These are phyloP conservation scores for Aureobasidium melanogenum DNA, from an alignment of 2,329 filamentous ascomycete genomes.

Conservation along the genomic window DNA sequence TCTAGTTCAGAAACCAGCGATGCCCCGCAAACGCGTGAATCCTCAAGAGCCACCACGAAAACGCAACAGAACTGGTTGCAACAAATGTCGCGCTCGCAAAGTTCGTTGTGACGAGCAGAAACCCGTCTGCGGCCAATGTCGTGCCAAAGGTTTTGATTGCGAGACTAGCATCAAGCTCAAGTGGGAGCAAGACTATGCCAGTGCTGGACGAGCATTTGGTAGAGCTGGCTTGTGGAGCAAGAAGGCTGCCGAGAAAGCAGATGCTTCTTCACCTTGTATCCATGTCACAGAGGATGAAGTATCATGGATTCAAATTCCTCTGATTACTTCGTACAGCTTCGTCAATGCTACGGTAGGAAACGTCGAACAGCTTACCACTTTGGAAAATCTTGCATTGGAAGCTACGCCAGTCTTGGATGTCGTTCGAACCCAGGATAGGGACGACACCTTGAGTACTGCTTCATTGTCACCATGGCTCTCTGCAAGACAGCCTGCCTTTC, in stretches of 20 bases:
- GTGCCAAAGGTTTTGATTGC: slow-evolving; percentile 28
- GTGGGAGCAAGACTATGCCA: slow-evolving; percentile 31
- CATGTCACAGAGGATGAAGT: slow-evolving; percentile 12
- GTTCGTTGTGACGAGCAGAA: slow-evolving; percentile 33
- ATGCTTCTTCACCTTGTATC: slow-evolving; percentile 10
- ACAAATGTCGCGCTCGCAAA: slow-evolving; percentile 32
- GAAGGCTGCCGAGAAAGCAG: slow-evolving; percentile 10
- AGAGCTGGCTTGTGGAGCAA: slow-evolving; percentile 34
- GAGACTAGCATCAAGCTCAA: slow-evolving; percentile 22
- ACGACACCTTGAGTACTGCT: slow-evolving; percentile 2
- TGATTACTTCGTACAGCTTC: slow-evolving; percentile 19
- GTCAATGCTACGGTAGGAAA: slow-evolving; percentile 17
- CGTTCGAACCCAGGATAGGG: not conserved
- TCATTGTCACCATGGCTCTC: slow-evolving; percentile 12
- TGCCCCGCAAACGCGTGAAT: slow-evolving; percentile 17
- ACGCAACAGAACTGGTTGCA: slow-evolving; percentile 32
- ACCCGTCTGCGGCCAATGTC: slow-evolving; percentile 30
- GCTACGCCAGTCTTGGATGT: not conserved
- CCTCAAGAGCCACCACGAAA: slow-evolving; percentile 13
- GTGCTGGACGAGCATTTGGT: slow-evolving; percentile 35
- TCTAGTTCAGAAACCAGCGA: not conserved
- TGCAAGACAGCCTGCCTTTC: slow-evolving; percentile 17
- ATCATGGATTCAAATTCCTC: slow-evolving; percentile 17
- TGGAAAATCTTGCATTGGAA: slow-evolving; percentile 1
- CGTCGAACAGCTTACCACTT: slow-evolving; percentile 10